Percentiles rank a stretch among this genome's conserved stretches.
Conservation (phyloP, 257 asterid genomes). For the Echium plantagineum region DNA sequence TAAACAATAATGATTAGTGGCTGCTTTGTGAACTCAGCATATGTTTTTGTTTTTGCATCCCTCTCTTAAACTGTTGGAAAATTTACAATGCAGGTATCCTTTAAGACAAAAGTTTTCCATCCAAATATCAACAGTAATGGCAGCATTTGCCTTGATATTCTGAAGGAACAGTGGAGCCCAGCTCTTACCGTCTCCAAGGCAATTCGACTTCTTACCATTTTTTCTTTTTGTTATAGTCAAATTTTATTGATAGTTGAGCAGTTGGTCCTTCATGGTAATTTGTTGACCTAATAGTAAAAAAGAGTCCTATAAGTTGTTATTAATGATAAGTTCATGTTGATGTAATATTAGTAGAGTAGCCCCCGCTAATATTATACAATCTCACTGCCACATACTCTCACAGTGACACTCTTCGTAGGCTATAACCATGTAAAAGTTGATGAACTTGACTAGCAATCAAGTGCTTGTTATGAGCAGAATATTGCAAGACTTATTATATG, state of each 20-base stretch:
- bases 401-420: no score
- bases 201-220: neutral
- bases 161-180: constrained; percentile 44
- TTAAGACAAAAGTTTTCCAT: constrained; percentile 35
- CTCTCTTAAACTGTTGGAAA: neutral
- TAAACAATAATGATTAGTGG: no score
- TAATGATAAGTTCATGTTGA: no score
- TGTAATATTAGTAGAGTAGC: no score
- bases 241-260: neutral
- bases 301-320: no score
- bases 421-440: no score
- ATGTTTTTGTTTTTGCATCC: neutral
- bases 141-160: constrained; percentile 32
- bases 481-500: neutral
- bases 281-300: neutral
- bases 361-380: no score
- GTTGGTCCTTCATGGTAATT: neutral
- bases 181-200: constrained; percentile 36
- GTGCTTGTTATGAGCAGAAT: no score
- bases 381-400: no score
- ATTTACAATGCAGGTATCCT: constrained; percentile 21
- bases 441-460: no score
- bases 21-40: no score
- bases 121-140: constrained; percentile 37
- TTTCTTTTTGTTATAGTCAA: neutral